These are phyloP conservation scores for Erythrophleum fordii DNA, from an alignment of 306 rosid species.

Conservation along the genomic window DNA sequence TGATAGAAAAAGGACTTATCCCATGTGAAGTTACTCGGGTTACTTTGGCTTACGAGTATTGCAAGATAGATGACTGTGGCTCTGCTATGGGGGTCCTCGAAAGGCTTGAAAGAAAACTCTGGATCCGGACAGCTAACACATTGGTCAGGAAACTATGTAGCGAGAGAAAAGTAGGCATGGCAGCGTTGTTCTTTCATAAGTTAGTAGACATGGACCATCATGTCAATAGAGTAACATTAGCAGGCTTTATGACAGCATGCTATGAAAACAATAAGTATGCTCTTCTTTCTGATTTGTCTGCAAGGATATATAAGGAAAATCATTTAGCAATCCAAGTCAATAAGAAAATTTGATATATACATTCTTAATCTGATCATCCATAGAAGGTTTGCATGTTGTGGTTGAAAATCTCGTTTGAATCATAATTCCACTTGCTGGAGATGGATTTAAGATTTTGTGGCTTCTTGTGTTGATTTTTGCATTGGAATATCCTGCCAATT, in stretches of 20 bases:
- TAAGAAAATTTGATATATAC: slow-evolving; percentile 16
- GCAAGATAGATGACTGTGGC: slow-evolving; percentile 67
- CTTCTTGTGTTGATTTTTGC: slow-evolving; percentile 16
- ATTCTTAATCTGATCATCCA: not conserved
- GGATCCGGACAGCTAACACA: slow-evolving; percentile 74
- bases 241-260: slow-evolving; percentile 82
- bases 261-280: slow-evolving; percentile 80
- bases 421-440: not conserved
- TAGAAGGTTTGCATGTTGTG: slow-evolving; percentile 9
- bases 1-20: slow-evolving; percentile 76
- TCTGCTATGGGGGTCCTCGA: slow-evolving; percentile 74
- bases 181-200: slow-evolving; percentile 81
- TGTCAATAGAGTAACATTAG: slow-evolving; percentile 76
- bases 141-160: slow-evolving; percentile 79
- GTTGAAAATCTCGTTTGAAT: slow-evolving; percentile 2
- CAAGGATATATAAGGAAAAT: slow-evolving; percentile 63
- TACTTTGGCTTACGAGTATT: slow-evolving; percentile 79
- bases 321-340: slow-evolving; percentile 34
- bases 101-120: slow-evolving; percentile 67
- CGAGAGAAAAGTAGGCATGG: slow-evolving; percentile 83
- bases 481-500: not conserved
- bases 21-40: slow-evolving; percentile 92
- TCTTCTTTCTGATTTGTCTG: slow-evolving; percentile 73
- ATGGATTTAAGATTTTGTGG: slow-evolving; percentile 5
- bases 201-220: slow-evolving; percentile 64